Conservation (phyloP, 2,329 filamentous ascomycete genomes). For the Colletotrichum lindemuthianum region DNA sequence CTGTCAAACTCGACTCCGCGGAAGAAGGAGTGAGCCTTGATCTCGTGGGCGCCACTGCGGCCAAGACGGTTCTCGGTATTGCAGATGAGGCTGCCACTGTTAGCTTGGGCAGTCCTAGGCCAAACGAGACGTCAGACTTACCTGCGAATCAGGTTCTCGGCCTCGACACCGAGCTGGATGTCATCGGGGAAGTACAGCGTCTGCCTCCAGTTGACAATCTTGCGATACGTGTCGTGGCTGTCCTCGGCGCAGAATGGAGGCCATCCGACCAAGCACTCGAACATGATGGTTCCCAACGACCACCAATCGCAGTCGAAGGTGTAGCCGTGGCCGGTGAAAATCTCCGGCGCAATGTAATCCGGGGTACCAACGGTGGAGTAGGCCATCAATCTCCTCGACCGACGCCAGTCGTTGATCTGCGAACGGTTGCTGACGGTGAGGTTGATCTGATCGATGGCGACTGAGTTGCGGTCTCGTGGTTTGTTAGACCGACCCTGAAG, state of each 20-base stretch:
- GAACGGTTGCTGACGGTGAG: slow-evolving; percentile 96
- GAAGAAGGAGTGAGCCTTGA: slow-evolving; percentile 97
- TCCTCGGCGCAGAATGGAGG: slow-evolving; percentile 99
- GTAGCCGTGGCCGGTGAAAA: slow-evolving; percentile 96
- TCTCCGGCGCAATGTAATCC: slow-evolving; percentile 98
- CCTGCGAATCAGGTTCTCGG: slow-evolving; percentile 92
- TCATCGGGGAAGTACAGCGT: slow-evolving; percentile 97
- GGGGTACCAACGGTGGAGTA: slow-evolving; percentile 98
- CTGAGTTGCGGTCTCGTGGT: slow-evolving; percentile 86
- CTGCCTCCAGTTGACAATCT: slow-evolving; percentile 98
- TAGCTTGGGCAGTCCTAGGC: slow-evolving; percentile 15
- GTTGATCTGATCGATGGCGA: slow-evolving; percentile 97
- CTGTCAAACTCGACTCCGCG: slow-evolving; percentile 95
- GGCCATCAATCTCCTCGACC: slow-evolving; percentile 93
- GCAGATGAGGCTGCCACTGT: slow-evolving; percentile 80
- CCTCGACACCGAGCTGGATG: slow-evolving; percentile 86
- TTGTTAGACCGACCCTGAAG: slow-evolving; percentile 81
- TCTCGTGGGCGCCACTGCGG: slow-evolving; percentile 85
- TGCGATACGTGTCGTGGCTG: slow-evolving; percentile 96
- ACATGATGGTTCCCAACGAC: slow-evolving; percentile 99
- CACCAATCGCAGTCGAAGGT: slow-evolving; percentile 99
- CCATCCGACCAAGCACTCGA: slow-evolving; percentile 98
- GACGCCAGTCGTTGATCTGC: slow-evolving; percentile 98
- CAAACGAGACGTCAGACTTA: slow-evolving; percentile 53
- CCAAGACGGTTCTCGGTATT: slow-evolving; percentile 93